Conservation (phyloP, 1,139 yeast species). For the Zygoascus sp. region DNA sequence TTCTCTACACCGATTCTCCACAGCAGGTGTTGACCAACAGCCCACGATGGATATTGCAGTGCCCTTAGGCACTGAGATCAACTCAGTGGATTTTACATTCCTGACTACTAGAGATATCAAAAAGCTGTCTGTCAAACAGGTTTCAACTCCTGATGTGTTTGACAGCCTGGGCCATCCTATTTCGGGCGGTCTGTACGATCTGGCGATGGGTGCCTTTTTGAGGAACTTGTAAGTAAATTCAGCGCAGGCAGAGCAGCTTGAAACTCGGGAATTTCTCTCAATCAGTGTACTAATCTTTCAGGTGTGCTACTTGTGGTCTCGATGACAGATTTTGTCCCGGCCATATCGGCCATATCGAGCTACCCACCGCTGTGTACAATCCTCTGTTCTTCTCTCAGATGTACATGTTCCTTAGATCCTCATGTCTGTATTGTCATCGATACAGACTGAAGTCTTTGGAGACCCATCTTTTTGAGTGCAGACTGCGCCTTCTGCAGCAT, state of each 20-base stretch:
- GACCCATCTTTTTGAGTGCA: slow-evolving; percentile 72
- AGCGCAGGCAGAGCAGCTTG: slow-evolving; percentile 12
- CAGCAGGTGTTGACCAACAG: neutral
- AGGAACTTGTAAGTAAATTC: slow-evolving; percentile 54
- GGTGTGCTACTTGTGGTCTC: slow-evolving; percentile 91
- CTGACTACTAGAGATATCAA: slow-evolving; percentile 78
- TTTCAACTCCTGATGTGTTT: slow-evolving; percentile 89
- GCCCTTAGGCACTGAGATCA: slow-evolving; percentile 92
- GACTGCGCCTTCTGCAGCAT: slow-evolving; percentile 75
- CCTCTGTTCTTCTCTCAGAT: slow-evolving; percentile 91
- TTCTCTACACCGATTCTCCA: neutral
- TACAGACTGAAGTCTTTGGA: slow-evolving; percentile 68
- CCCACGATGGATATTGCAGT: slow-evolving; percentile 80
- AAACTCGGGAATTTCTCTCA: too few relatives aligned
- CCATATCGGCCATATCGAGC: slow-evolving; percentile 95
- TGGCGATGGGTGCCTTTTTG: slow-evolving; percentile 89
- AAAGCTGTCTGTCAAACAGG: slow-evolving; percentile 85
- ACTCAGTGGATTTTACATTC: slow-evolving; percentile 88
- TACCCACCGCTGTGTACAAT: slow-evolving; percentile 92
- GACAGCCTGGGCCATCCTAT: slow-evolving; percentile 96
- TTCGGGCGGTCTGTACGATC: slow-evolving; percentile 87
- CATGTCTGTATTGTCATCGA: slow-evolving; percentile 87
- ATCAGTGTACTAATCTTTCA: too few relatives aligned
- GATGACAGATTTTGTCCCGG: slow-evolving; percentile 97
- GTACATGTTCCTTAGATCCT: slow-evolving; percentile 73